Conservation (phyloP, 1,284 basidiomycete genomes). For the Leccinum insigne region DNA sequence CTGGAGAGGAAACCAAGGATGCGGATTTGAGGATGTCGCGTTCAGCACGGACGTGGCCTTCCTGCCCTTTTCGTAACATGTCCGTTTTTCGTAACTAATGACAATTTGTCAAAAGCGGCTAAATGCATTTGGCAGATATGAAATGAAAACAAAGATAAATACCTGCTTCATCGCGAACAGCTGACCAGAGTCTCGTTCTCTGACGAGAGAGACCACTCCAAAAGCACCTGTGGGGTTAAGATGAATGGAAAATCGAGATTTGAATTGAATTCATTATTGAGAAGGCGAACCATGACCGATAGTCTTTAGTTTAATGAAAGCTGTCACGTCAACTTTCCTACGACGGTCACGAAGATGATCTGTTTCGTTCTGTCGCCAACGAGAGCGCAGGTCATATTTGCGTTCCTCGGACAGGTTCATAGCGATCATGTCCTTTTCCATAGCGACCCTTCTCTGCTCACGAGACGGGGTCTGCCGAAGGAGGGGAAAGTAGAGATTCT, state of each 20-base stretch:
- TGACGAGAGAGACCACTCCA: constrained; percentile 93
- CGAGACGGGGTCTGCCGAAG: constrained; percentile 82
- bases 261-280: constrained; percentile 27
- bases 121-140: constrained; percentile 31
- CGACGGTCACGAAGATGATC: constrained; percentile 86
- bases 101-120: constrained; percentile 20
- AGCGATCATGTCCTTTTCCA: constrained; percentile 85
- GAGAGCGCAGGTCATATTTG: constrained; percentile 70
- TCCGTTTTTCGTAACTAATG: constrained; percentile 88
- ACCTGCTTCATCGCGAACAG: constrained; percentile 98
- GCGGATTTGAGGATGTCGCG: constrained; percentile 86
- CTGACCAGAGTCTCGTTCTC: constrained; percentile 75
- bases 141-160: constrained; percentile 29
- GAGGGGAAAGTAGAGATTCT: constrained; percentile 94
- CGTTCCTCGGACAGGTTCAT: constrained; percentile 71
- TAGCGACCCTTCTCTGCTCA: constrained; percentile 80
- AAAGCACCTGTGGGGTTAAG: constrained; percentile 72
- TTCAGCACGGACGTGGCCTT: constrained; percentile 93
- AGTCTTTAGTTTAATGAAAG: constrained; percentile 90
- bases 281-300: constrained; percentile 84
- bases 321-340: constrained; percentile 79
- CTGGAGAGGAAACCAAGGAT: constrained; percentile 66
- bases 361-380: constrained; percentile 88
- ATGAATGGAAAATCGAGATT: constrained; percentile 24
- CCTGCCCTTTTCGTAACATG: constrained; percentile 98